A percentile compares a stretch with the other conserved stretches of the same genome.
Evolutionary conservation across 2,329 filamentous ascomycete species (phyloP).

Genomic region (Arthrobotrys sphaeroides): DNA sequence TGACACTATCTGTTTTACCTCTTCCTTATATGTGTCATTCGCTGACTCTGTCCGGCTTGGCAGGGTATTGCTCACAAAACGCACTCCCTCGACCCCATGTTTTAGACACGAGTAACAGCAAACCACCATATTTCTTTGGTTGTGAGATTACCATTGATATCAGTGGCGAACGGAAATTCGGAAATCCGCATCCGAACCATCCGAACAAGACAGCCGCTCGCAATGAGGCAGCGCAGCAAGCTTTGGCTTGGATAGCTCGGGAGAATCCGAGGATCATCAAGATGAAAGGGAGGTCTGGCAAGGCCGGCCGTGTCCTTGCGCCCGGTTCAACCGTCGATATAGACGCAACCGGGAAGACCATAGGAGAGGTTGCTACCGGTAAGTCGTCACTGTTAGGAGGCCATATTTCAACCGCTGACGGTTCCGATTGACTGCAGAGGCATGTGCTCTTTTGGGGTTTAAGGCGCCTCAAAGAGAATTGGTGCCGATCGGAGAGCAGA

Average conservation of each 20-base stretch:
- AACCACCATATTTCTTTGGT: constrained; percentile 43
- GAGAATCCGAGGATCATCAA: constrained; percentile 46
- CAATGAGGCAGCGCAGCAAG: constrained; percentile 32
- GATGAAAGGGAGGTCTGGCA: constrained; percentile 32
- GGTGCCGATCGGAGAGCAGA: not conserved
- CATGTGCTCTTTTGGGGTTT: constrained; percentile 47
- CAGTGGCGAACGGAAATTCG: constrained; percentile 34
- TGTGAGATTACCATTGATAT: constrained; percentile 48
- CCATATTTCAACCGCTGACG: not conserved
- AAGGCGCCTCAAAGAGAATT: constrained; percentile 46
- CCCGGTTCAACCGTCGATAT: constrained; percentile 38
- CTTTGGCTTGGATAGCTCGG: constrained; percentile 29
- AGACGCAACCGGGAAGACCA: constrained; percentile 41
- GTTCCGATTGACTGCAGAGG: constrained; percentile 9
- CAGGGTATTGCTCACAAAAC: constrained; percentile 51
- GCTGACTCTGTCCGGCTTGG: not conserved
- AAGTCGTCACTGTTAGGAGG: not conserved
- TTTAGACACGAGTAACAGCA: constrained; percentile 49
- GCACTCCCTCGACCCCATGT: constrained; percentile 36
- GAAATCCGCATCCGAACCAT: constrained; percentile 8
- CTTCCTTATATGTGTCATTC: not conserved
- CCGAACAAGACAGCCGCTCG: constrained; percentile 41
- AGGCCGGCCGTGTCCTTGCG: constrained; percentile 33
- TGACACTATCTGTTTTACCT: not conserved
- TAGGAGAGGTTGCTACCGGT: constrained; percentile 47